Percentiles rank a stretch among this genome's conserved stretches.
Evolutionary conservation across 1,139 yeast genomes (phyloP).

Genomic region (Nakaseomyces uthaithaninus): DNA sequence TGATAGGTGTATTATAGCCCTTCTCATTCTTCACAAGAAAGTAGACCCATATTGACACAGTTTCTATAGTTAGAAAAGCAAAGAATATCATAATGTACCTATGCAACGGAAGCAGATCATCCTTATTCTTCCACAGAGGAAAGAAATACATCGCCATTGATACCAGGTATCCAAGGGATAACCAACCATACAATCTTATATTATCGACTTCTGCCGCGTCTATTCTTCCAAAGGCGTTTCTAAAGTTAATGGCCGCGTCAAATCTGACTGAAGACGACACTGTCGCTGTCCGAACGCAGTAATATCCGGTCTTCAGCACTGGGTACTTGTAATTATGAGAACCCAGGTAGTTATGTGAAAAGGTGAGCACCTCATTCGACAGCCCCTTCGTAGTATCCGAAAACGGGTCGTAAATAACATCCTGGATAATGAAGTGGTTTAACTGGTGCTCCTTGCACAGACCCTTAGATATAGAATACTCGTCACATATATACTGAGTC

Average conservation of each 20-base stretch:
- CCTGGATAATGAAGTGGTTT: constrained; percentile 51
- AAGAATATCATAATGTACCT: constrained; percentile 78
- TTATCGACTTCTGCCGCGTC: constrained; percentile 87
- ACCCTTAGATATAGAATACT: constrained; percentile 44
- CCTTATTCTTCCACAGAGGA: constrained; percentile 71
- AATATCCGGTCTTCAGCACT: constrained; percentile 71
- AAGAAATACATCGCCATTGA: constrained; percentile 72
- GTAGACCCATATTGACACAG: constrained; percentile 80
- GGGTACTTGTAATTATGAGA: constrained; percentile 51
- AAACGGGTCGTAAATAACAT: constrained; percentile 27
- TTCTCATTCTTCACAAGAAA: constrained; percentile 67
- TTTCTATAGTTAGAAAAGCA: constrained; percentile 71
- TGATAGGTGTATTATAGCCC: constrained; percentile 51
- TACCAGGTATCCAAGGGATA: constrained; percentile 72
- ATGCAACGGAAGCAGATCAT: constrained; percentile 80
- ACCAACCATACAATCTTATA: constrained; percentile 73
- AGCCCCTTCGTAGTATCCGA: constrained; percentile 38
- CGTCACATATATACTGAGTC: constrained; percentile 63
- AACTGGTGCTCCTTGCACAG: constrained; percentile 47
- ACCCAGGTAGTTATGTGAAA: constrained; percentile 48
- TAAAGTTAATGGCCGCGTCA: constrained; percentile 60
- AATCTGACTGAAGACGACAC: constrained; percentile 37
- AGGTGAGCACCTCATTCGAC: constrained; percentile 43
- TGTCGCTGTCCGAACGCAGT: constrained; percentile 68
- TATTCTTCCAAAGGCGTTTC: constrained; percentile 80